Evolutionary conservation across 2,329 filamentous ascomycete genomes (phyloP), one percentile per base, ranked within the genome.

Genomic region (Neopestalotiopsis sp.): DNA sequence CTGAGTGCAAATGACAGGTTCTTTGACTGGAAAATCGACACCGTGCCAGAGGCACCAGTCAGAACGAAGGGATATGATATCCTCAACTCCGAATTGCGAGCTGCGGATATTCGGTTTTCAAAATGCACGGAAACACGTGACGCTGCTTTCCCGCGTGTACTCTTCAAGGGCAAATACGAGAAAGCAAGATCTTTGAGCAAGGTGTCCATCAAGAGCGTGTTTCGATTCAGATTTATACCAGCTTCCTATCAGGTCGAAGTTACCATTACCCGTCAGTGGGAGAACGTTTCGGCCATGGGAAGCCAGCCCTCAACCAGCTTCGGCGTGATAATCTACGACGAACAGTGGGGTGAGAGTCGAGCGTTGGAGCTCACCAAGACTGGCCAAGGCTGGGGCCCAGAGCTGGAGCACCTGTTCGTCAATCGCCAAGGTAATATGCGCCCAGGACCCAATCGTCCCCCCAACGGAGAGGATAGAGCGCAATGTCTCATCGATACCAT

Each of bases 21-120:
- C 3, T 70, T 80, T 9, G 81, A 84, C 69, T 84, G 82, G 82
- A 76, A 75, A 3, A 61, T 84, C 2, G 75, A 76, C 32, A 76
- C 78, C 0, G 66, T 76, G 13, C 73, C 76, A 4, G 74, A 77
- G 38, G 14, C 30, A 5, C 69, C 77, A 7, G 69, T 72, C 5
- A 69, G 72, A 24, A 66, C 68, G 30, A 71, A 69, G 24, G 56
- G 75, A 4, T 76, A 77, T 1, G 68, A 71, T 4, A 66, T 63
- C 5, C 61, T 79, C 10, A 65, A 72, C 9, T 52, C 72, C 2
- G 74, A 81, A 49, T 57, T 77, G 13, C 65, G 70, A 10, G 70
- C 68, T 12, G 72, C 80, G 13, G 69, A 49, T 0, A 74, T 81
- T 52, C 66, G 13, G n/a, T 66, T 59, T 32, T 10, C 71, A 14